phyloP scores from a whole-genome alignment of 83 land plant species.

The Isoetes engelmannii region DNA sequence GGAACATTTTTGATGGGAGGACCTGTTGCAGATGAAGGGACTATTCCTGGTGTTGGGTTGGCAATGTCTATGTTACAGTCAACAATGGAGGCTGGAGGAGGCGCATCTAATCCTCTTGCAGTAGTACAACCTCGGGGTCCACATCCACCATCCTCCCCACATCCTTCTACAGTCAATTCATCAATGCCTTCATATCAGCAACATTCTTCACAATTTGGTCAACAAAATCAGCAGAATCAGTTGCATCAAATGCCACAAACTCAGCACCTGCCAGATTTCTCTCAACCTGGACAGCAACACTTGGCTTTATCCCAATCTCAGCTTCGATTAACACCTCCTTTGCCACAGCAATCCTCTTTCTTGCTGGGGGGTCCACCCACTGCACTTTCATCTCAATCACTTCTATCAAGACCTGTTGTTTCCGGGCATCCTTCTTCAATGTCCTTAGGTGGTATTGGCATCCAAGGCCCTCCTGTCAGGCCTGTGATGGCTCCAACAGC shows the following conservation, averaged over 20 bases:
- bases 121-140: conserved; percentile 48
- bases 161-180: conserved; percentile 55
- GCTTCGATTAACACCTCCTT: conserved; percentile 16
- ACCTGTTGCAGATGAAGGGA: conserved; percentile 67
- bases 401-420: conserved; percentile 19
- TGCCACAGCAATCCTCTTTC: conserved; percentile 26
- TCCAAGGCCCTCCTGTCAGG: too few species aligned
- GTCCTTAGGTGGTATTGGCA: too few species aligned
- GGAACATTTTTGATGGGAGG: conserved; percentile 67
- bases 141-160: conserved; percentile 87
- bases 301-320: conserved; percentile 23
- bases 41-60: conserved; percentile 91
- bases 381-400: conserved; percentile 35
- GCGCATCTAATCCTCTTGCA: conserved; percentile 35
- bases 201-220: conserved; percentile 9
- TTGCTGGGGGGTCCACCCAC: conserved; percentile 35
- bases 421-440: too few species aligned
- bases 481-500: too few species aligned
- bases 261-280: conserved; percentile 37
- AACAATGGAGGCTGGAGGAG: conserved; percentile 50
- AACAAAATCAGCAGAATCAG: conserved; percentile 29
- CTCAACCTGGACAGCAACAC: conserved; percentile 42
- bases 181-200: conserved; percentile 28
- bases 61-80: conserved; percentile 70
- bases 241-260: conserved; percentile 30